These are phyloP conservation scores for Eucalyptus dawsonii DNA, from an alignment of 345 rosid genomes.

Conservation along the genomic window DNA sequence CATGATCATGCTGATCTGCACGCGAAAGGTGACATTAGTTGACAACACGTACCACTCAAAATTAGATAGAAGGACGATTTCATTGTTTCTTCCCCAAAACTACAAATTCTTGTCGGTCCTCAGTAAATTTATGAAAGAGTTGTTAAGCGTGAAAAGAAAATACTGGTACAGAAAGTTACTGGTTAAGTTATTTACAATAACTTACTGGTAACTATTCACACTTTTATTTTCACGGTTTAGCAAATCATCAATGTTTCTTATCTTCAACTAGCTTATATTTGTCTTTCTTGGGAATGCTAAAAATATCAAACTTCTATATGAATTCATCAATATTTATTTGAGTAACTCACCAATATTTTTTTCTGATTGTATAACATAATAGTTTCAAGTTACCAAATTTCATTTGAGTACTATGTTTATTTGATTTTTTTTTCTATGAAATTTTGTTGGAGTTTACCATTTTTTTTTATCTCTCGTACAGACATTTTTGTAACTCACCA, in stretches of 20 bases:
- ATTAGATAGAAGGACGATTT: neutral
- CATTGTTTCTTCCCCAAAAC: neutral
- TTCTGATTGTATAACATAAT: neutral
- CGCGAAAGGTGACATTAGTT: neutral
- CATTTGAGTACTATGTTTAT: neutral
- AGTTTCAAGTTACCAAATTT: neutral
- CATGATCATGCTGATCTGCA: constrained; percentile 8
- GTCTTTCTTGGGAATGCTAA: neutral
- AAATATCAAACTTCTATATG: neutral
- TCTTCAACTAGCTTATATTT: neutral
- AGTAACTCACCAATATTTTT: neutral
- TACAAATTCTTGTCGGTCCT: neutral
- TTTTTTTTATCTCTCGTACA: neutral
- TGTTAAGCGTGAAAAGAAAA: neutral
- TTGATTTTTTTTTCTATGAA: neutral
- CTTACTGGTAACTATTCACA: neutral
- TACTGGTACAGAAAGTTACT: neutral
- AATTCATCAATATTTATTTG: neutral
- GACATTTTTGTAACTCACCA: too few species aligned
- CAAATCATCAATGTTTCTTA: neutral
- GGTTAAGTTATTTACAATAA: neutral
- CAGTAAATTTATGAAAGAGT: neutral
- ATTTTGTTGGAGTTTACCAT: too few species aligned
- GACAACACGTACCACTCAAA: neutral
- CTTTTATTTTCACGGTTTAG: neutral